These are phyloP conservation scores for Rhododendron molle DNA, from an alignment of 148 eudicot genomes.

Conservation along the genomic window DNA sequence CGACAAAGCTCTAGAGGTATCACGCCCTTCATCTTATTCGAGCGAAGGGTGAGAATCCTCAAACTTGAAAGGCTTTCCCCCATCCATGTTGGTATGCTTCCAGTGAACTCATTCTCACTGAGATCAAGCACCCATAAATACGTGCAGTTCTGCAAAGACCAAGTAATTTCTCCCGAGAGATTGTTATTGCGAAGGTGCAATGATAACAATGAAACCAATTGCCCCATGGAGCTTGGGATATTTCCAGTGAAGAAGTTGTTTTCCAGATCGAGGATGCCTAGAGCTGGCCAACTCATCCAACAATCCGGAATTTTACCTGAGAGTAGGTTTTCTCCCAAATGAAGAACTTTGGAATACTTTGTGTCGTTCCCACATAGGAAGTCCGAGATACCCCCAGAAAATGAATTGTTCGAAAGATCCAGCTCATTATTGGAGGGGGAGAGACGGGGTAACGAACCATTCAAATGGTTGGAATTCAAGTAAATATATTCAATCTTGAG, in stretches of 20 bases:
- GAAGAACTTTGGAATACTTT: rapidly evolving
- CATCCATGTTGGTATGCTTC: slow-evolving; percentile 17
- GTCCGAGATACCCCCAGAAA: neutral
- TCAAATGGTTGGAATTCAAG: neutral
- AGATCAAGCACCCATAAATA: neutral
- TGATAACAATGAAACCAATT: neutral
- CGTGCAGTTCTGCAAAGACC: neutral
- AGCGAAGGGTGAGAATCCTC: neutral
- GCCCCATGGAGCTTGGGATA: slow-evolving; percentile 21
- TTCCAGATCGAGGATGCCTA: neutral
- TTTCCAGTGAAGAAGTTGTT: slow-evolving; percentile 15
- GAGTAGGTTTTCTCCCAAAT: neutral
- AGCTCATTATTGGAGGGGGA: neutral
- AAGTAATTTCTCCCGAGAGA: slow-evolving; percentile 17
- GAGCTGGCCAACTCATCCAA: neutral
- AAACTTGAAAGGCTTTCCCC: neutral
- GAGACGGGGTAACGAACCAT: neutral
- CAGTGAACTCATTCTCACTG: slow-evolving; percentile 10
- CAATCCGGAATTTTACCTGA: slow-evolving; percentile 17
- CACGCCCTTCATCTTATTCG: neutral
- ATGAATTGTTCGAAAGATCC: neutral
- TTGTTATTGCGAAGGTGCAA: slow-evolving; percentile 11
- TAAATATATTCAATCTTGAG: neutral
- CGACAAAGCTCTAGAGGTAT: neutral
- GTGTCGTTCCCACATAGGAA: neutral